Percentiles rank a stretch among this genome's conserved stretches.
These are phyloP conservation scores for Phialemonium atrogriseum DNA, from an alignment of 2,329 filamentous ascomycete species.

Conservation along the genomic window DNA sequence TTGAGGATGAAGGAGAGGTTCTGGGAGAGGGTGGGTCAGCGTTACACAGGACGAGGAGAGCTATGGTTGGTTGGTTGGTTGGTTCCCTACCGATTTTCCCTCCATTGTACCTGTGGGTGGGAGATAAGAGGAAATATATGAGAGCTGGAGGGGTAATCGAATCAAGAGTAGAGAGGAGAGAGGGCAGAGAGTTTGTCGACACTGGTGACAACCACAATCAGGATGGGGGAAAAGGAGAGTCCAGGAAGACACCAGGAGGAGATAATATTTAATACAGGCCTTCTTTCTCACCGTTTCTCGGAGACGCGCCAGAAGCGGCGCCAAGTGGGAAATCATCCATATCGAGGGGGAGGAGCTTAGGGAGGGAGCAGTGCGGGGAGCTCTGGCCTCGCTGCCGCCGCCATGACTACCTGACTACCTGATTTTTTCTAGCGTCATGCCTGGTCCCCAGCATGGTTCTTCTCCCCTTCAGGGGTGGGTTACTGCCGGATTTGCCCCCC, in stretches of 20 bases:
- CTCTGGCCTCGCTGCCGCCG: too few relatives aligned
- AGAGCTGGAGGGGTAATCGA: constrained; percentile 4
- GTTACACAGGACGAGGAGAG: background rate
- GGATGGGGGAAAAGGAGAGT: constrained; percentile 4
- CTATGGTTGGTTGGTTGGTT: background rate
- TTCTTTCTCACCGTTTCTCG: constrained; percentile 12
- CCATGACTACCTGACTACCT: too few relatives aligned
- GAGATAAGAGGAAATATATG: constrained; percentile 4
- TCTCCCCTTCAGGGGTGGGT: too few relatives aligned
- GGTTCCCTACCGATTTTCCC: constrained; percentile 19
- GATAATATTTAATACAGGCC: constrained; percentile 9
- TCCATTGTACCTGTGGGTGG: constrained; percentile 9
- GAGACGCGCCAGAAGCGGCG: constrained; percentile 7
- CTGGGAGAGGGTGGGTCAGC: constrained; percentile 30
- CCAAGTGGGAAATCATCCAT: too few relatives aligned
- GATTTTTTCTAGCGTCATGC: too few relatives aligned
- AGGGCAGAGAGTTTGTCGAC: constrained; percentile 6
- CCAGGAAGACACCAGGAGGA: constrained; percentile 3
- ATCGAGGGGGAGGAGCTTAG: too few relatives aligned
- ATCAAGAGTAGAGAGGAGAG: constrained; percentile 1
- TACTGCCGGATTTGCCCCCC: too few relatives aligned
- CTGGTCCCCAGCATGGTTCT: too few relatives aligned
- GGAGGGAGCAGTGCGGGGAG: constrained; percentile 6
- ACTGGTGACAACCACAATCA: too few relatives aligned
- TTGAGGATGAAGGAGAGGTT: constrained; percentile 83